Conservation (phyloP, 441 rosid genomes). For the Gossypium schwendimanii region DNA sequence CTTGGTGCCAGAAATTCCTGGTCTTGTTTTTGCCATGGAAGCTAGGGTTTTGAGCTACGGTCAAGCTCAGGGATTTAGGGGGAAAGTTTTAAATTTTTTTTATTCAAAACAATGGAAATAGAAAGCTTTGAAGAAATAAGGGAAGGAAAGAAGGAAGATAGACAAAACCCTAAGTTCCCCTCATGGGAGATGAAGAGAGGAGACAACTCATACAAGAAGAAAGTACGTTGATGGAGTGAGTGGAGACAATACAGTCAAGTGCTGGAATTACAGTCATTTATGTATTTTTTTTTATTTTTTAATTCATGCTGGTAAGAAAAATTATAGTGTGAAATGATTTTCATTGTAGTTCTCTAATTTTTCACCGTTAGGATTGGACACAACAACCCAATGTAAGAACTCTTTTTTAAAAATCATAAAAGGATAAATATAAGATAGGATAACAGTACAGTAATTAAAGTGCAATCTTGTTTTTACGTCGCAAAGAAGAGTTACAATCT, state of each 20-base stretch:
- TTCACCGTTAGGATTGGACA: too few relatives aligned
- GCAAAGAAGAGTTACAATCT: not conserved
- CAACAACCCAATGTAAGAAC: too few relatives aligned
- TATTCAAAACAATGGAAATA: not conserved
- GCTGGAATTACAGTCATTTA: conserved; percentile 1
- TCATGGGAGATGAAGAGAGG: conserved; percentile 1
- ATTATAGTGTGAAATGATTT: not conserved
- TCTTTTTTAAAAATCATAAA: too few relatives aligned
- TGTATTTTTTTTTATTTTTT: not conserved
- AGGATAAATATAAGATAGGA: too few relatives aligned
- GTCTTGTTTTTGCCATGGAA: conserved; percentile 58
- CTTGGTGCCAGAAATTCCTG: conserved; percentile 47
- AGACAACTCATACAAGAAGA: not conserved
- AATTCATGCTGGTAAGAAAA: too few relatives aligned
- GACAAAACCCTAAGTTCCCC: conserved; percentile 11
- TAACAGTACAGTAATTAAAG: too few relatives aligned
- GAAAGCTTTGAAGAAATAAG: not conserved
- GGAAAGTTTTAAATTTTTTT: not conserved
- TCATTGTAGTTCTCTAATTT: too few relatives aligned
- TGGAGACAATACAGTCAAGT: not conserved
- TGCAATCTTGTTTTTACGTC: too few relatives aligned
- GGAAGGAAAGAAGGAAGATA: not conserved
- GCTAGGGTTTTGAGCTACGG: conserved; percentile 12
- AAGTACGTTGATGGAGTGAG: not conserved
- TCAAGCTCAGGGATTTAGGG: conserved; percentile 11